Evolutionary conservation across 106 monocot species (phyloP), one percentile per base, ranked within the genome.

Genomic region (Gastrodia elata): DNA sequence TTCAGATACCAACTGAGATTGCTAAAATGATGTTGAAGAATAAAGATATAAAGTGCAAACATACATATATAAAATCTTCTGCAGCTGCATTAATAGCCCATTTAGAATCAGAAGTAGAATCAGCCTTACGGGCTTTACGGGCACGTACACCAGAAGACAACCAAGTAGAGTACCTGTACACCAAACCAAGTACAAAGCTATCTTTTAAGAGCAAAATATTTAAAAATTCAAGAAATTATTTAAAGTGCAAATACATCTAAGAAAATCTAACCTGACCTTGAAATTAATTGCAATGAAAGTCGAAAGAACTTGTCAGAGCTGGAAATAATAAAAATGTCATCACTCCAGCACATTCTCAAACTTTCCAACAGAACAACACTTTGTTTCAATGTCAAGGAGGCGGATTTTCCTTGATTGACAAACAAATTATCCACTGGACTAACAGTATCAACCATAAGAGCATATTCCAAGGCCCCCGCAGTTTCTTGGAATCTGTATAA

Each of bases 31-130:
- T 35, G 33, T 28, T 20, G 65, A 37, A 65, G 4, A 37, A 67
- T 68, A 3, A 30, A 22, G 27, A 30, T 42, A 38, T 14, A 22
- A 40, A 59, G 57, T 68, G 16, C 26, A 18, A 39, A 14, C 89
- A 75, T 93, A 98, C 93, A 88, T 83, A 98, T 68, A 93, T 82
- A 77, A 98, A 88, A 85, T 98, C 93, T 77, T 98, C 93, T 33
- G 88, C 65, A 48, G 75, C 76, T 72, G 86, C 89, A 80, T 73
- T 43, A 42, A 76, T 73, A 70, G 92, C 88, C 96, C 92, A 92
- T 2, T 92, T 88, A 76, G 86, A 67, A 39, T 77, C 83, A 20
- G 73, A 56, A 40, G 22, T 24, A 68, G 79, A 33, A 55, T 42
- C 82, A 72, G 89, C 68, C 8, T 32, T 64, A 39, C 74, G 71